Base-by-base conservation (phyloP, 352 stramenopile genomes). In the Globisporangium alternatum region DNA sequence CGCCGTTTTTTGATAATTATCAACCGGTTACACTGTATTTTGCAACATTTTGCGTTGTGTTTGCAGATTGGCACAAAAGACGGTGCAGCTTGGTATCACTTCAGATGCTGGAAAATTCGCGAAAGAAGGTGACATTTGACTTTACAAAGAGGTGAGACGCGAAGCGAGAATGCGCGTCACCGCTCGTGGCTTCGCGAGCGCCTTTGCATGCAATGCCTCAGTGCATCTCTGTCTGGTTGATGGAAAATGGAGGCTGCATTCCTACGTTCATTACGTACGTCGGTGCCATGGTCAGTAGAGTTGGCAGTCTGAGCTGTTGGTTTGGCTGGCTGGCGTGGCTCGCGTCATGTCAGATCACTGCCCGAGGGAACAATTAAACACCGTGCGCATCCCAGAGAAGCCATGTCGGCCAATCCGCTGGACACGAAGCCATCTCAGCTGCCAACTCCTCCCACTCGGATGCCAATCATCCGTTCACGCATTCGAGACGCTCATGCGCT, bases 391-490 rank as follows among this genome's bases (percentile, higher is more conserved):
- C 51, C 19, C 30, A 43, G 51, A 43, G 51, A 57, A 57, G 51
- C 51, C 51, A 57, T 57, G 51, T 57, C 51, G 30, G 51, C 30
- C 9, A 30, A 57, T 43, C 19, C 19, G 51, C 51, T 57, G 51
- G 28, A 9, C 51, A 43, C 30, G 51, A 57, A 57, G 51, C 51
- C 51, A 57, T 44, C 51, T 56, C 28, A 41, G 48, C 25, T 37
- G 25, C 15, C 13, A 19, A 13, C n/a, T 31, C 21, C 31, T 21
- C 6, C 2, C 44, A 51, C 21, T 13, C 8, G 25, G 10, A n/a
- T 12, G 45, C 4, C 47, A 12, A 9, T 28, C 17, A 9, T 54
- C 13, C 25, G 9, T 33, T 33, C 17, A 41, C n/a, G 51, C 30
- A 22, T 17, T 13, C 10, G 5, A 55, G 51, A 41, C 5, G 19